phyloP scores from a whole-genome alignment of 2,329 filamentous ascomycete genomes.

The Emmonsia crescens region DNA sequence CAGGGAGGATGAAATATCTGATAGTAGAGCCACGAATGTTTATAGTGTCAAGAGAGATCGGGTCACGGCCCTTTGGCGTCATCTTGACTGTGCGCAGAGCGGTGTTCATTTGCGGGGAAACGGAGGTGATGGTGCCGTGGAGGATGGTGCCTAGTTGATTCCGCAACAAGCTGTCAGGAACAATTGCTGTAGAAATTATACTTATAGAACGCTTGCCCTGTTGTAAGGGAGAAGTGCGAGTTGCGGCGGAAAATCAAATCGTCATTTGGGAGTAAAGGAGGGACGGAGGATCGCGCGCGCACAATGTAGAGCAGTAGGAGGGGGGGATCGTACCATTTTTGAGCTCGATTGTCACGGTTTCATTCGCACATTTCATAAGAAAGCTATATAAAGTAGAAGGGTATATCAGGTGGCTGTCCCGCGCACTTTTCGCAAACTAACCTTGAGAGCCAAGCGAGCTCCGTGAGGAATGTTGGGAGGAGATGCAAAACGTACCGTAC shows the following conservation, averaged over 20 bases:
- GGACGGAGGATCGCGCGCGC: slow-evolving; percentile 48
- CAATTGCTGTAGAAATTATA: not conserved
- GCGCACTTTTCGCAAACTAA: not conserved
- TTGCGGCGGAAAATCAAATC: not conserved
- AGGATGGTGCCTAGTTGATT: slow-evolving; percentile 67
- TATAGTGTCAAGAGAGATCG: slow-evolving; percentile 84
- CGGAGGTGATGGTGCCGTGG: slow-evolving; percentile 91
- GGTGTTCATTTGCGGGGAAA: slow-evolving; percentile 98
- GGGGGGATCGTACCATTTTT: slow-evolving; percentile 67
- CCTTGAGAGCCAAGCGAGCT: not conserved
- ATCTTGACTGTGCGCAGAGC: slow-evolving; percentile 93
- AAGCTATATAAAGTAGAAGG: slow-evolving; percentile 51
- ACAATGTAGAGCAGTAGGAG: slow-evolving; percentile 95
- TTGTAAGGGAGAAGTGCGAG: not conserved
- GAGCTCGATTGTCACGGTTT: slow-evolving; percentile 95
- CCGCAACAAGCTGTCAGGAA: not conserved
- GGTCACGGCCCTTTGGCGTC: slow-evolving; percentile 79
- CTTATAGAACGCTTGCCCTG: not conserved
- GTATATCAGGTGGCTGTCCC: not conserved
- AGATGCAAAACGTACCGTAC: slow-evolving; percentile 58
- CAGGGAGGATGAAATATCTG: slow-evolving; percentile 91
- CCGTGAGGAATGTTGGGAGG: not conserved
- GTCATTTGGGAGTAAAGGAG: not conserved
- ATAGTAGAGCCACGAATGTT: slow-evolving; percentile 95
- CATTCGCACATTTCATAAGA: slow-evolving; percentile 98